These are phyloP conservation scores for Leccinum truebloodii DNA, from an alignment of 768 basidiomycete genomes.

Conservation along the genomic window DNA sequence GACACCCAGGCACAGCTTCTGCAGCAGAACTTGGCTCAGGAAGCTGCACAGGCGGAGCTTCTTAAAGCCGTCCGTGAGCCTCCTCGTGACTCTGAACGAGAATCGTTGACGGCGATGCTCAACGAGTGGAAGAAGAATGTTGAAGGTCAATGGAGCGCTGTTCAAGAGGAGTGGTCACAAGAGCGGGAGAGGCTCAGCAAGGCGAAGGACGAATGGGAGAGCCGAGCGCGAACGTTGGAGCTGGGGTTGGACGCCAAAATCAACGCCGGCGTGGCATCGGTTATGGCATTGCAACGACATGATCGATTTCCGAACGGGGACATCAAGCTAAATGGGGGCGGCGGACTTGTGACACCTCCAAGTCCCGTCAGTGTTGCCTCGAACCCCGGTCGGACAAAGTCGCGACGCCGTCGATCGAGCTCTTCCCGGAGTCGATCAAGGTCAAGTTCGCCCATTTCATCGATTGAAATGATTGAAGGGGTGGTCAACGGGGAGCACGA, in stretches of 20 bases:
- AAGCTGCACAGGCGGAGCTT: constrained; percentile 35
- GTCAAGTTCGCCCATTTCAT: constrained; percentile 36
- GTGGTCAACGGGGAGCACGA: constrained; percentile 20
- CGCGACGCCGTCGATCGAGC: constrained; percentile 46
- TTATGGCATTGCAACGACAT: constrained; percentile 38
- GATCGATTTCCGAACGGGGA: constrained; percentile 37
- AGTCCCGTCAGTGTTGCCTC: constrained; percentile 72
- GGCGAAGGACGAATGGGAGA: constrained; percentile 85
- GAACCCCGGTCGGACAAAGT: constrained; percentile 49
- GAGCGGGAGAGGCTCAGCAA: constrained; percentile 75
- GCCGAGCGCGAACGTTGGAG: constrained; percentile 52
- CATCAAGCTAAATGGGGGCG: constrained; percentile 32
- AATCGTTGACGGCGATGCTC: constrained; percentile 54
- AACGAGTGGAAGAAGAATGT: constrained; percentile 76
- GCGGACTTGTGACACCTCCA: constrained; percentile 72
- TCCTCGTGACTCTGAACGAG: constrained; percentile 41
- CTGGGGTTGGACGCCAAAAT: constrained; percentile 50
- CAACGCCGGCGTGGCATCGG: constrained; percentile 32
- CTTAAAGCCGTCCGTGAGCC: constrained; percentile 37
- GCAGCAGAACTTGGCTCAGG: constrained; percentile 37
- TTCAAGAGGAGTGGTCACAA: constrained; percentile 79
- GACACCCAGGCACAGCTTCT: constrained; percentile 44
- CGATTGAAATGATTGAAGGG: constrained; percentile 37
- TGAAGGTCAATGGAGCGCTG: constrained; percentile 75
- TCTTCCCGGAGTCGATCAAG: constrained; percentile 41